Evolutionary conservation across 164 flowering plant genomes (phyloP), one percentile per base, ranked within the genome.

Genomic region (Vitis riparia): DNA sequence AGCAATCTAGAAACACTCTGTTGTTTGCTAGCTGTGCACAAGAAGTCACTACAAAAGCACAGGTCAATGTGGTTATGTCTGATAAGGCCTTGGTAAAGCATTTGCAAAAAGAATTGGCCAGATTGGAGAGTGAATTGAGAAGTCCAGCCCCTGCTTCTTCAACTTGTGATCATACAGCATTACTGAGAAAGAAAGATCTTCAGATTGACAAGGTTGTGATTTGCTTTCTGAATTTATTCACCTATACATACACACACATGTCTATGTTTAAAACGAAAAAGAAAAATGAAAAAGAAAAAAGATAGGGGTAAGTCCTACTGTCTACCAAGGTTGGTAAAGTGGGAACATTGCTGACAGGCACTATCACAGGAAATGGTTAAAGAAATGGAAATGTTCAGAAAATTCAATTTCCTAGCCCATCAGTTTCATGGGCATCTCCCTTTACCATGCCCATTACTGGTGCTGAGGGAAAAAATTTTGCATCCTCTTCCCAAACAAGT

Each of bases 71-170:
- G 3, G 89, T 87, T 67, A 87, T 90, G 94, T 90, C 94, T 47
- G 94, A 90, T 67, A 90, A 88, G 82, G 92, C 92, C 19, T 78
- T 90, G 80, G 91, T 90, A 23, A 90, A 87, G 78, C 94, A 90
- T 76, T 80, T 89, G 77, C 94, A 89, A 61, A 85, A 79, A 71
- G 94, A 89, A 75, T 49, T 89, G 66, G 91, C 94, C 51, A 78
- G 94, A 71, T 69, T 90, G 79, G 92, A 88, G 75, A 87, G 80
- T 73, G 94, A 90, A 78, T 65, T 90, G 73, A 85, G 80, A 81
- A 78, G 58, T 70, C 91, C 92, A 51, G 86, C 67, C 63, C 83
- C 86, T 16, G 65, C 71, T 66, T 72, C 84, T 48, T 73, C 74
- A 13, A 79, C 71, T 62, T 70, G 68, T 56, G 91, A 86, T 65